A percentile compares a stretch with the other conserved stretches of the same genome.
Conservation (phyloP, 23 red algal species). For the Pyropia haitanensis region DNA sequence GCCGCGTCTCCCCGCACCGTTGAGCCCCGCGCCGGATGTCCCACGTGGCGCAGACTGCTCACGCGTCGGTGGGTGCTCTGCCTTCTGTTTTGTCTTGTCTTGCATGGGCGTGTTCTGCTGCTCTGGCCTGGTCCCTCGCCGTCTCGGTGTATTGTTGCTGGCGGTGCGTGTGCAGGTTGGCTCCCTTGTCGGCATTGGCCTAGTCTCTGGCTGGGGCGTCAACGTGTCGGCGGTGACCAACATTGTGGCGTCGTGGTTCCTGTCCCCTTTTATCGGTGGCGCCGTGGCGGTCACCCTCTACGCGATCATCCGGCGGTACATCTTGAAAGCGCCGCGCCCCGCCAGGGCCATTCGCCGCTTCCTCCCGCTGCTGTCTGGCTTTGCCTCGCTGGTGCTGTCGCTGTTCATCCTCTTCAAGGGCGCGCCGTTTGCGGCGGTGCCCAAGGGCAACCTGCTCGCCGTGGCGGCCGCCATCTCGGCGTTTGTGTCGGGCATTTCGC, state of each 20-base stretch:
- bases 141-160: too few species aligned
- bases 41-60: too few species aligned
- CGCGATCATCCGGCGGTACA: constrained; percentile 42
- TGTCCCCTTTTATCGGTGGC: constrained; percentile 81
- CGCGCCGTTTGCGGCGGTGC: constrained; percentile 22
- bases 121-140: too few species aligned
- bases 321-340: constrained; percentile 65
- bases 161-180: constrained; percentile 10
- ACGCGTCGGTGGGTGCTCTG: too few species aligned
- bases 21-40: too few species aligned
- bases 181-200: constrained; percentile 67
- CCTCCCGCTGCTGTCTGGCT: constrained; percentile 57
- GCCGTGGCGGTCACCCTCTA: constrained; percentile 52
- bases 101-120: too few species aligned
- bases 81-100: too few species aligned
- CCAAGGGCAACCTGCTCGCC: constrained; percentile 30
- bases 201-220: constrained; percentile 80
- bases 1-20: too few species aligned
- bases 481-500: constrained; percentile 42
- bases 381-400: constrained; percentile 61
- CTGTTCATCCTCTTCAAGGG: constrained; percentile 74
- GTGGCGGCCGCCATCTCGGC: constrained; percentile 52
- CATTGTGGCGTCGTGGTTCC: constrained; percentile 75
- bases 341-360: constrained; percentile 55
- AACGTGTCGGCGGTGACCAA: constrained; percentile 51